These are phyloP conservation scores for Pythium guiyangense DNA, from an alignment of 352 stramenopile genomes.

Conservation along the genomic window DNA sequence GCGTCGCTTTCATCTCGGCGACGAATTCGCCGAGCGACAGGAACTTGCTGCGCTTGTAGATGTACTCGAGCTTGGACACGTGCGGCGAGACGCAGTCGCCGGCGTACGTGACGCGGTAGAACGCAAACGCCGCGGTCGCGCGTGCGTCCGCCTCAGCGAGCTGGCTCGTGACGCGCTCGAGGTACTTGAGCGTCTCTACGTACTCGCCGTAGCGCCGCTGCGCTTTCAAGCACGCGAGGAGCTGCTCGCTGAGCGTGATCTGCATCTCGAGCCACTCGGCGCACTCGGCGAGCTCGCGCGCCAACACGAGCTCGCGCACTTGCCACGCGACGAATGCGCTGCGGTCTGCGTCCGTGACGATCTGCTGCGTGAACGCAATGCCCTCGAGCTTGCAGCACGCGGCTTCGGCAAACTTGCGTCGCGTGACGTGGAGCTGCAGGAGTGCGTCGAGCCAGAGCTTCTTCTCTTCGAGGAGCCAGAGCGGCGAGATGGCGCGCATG, in stretches of 20 bases:
- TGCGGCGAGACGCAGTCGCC: constrained; percentile 47
- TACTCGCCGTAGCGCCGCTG: constrained; percentile 38
- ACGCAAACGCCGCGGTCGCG: constrained; percentile 19
- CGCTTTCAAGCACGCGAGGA: constrained; percentile 36
- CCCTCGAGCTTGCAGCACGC: constrained; percentile 44
- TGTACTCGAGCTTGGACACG: constrained; percentile 44
- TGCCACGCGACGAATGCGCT: constrained; percentile 21
- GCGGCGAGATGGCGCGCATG: constrained; percentile 42
- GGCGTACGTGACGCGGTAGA: constrained; percentile 52
- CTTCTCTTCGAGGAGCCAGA: constrained; percentile 59
- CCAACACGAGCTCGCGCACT: constrained; percentile 32
- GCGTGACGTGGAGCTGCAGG: constrained; percentile 38
- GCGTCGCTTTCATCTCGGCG: constrained; percentile 48
- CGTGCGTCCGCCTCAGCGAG: constrained; percentile 19
- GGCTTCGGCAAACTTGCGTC: constrained; percentile 49
- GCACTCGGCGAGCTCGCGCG: constrained; percentile 32
- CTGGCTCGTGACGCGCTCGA: constrained; percentile 28
- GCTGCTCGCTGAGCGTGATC: constrained; percentile 46
- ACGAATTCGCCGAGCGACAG: constrained; percentile 65
- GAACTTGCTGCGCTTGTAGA: constrained; percentile 75
- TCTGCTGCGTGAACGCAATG: constrained; percentile 31
- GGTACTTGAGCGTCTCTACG: constrained; percentile 35
- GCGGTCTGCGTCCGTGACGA: constrained; percentile 3
- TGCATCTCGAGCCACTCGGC: constrained; percentile 48
- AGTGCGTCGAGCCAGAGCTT: constrained; percentile 55